A percentile compares a stretch with the other conserved stretches of the same genome.
Conservation (phyloP, 2,329 filamentous ascomycete species). For the Fusarium papillatum region DNA sequence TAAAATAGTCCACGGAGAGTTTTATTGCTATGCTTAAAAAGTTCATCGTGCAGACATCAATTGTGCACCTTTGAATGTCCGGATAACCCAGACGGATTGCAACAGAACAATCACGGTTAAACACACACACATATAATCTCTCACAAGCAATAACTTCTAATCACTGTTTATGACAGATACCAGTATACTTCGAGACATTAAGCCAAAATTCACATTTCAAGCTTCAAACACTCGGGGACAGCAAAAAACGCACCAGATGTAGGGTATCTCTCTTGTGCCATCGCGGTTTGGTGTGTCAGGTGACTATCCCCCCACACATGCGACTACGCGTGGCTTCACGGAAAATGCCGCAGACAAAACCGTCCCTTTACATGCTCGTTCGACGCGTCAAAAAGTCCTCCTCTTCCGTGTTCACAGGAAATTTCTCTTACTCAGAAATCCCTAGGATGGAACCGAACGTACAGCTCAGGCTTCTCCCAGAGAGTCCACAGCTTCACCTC, state of each 20-base stretch:
- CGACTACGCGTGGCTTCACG: neutral
- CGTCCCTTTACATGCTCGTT: neutral
- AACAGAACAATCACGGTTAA: too few species aligned
- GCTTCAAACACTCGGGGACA: neutral
- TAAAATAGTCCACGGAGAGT: neutral
- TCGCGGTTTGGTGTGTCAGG: neutral
- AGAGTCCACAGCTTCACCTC: neutral
- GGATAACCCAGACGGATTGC: too few species aligned
- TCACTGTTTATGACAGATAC: neutral
- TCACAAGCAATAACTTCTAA: too few species aligned
- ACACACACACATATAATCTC: too few species aligned
- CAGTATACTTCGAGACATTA: fast-evolving
- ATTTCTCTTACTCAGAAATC: neutral
- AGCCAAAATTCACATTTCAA: neutral
- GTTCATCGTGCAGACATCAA: too few species aligned
- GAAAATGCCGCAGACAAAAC: neutral
- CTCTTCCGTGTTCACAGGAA: neutral
- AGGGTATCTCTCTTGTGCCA: neutral
- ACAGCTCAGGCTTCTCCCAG: conserved; percentile 4
- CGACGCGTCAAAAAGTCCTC: neutral
- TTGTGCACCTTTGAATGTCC: too few species aligned
- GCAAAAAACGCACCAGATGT: neutral
- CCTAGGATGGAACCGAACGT: neutral
- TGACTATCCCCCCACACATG: neutral
- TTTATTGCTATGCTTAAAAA: too few species aligned